Conservation (phyloP, 169 alveolate genomes). For the Plasmodium inui region DNA sequence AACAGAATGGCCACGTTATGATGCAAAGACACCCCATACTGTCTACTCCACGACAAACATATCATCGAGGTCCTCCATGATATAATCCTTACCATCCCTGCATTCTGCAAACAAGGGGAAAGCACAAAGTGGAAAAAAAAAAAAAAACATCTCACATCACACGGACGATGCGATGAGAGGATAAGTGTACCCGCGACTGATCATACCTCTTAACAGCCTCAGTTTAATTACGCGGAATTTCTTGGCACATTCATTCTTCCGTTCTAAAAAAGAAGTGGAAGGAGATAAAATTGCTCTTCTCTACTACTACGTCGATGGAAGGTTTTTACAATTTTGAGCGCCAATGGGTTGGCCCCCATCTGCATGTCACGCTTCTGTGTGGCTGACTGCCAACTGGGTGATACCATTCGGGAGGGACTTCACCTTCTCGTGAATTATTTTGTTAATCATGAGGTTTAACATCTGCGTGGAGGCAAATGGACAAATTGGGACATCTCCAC, state of each 20-base stretch:
- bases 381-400: background rate
- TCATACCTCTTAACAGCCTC: conserved; percentile 49
- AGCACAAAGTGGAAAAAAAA: background rate
- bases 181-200: background rate
- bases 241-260: conserved; percentile 47
- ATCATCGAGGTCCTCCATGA: background rate
- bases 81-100: background rate
- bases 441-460: conserved; percentile 33
- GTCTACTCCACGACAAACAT: background rate
- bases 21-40: background rate
- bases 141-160: background rate
- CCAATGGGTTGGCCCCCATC: background rate
- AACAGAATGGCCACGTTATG: background rate
- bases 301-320: background rate
- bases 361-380: background rate
- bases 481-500: background rate
- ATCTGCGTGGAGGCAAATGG: conserved; percentile 16
- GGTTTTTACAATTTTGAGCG: background rate
- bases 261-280: conserved; percentile 30
- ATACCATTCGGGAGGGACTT: conserved; percentile 61
- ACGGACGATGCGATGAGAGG: background rate
- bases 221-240: conserved; percentile 54
- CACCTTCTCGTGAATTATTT: conserved; percentile 49
- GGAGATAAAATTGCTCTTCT: background rate
- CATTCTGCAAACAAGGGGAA: conserved; percentile 34